These are phyloP conservation scores for Oryza rufipogon DNA, from an alignment of 176 grass and related monocot genomes.

Conservation along the genomic window DNA sequence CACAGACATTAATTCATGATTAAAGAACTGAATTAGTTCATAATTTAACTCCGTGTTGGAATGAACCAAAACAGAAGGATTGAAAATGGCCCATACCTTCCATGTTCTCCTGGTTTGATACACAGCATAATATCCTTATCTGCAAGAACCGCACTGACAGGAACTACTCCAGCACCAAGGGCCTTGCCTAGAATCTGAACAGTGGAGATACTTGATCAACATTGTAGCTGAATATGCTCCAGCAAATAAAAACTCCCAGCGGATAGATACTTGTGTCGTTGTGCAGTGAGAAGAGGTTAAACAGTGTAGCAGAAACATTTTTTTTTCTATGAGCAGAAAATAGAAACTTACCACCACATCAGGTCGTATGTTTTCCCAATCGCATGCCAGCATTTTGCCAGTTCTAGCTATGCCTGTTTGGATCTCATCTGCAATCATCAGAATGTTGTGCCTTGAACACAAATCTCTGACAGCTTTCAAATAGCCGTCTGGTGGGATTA, in stretches of 20 bases:
- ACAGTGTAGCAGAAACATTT: constrained; percentile 2
- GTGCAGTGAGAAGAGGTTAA: constrained; percentile 10
- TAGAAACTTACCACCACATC: constrained; percentile 82
- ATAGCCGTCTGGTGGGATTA: constrained; percentile 90
- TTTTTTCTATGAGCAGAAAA: too few species aligned
- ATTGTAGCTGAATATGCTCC: background rate
- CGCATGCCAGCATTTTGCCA: constrained; percentile 85
- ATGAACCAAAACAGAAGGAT: background rate
- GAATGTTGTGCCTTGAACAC: constrained; percentile 83
- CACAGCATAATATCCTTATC: constrained; percentile 97
- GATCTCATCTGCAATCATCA: constrained; percentile 99
- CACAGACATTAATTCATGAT: background rate
- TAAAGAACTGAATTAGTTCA: background rate
- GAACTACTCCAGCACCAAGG: constrained; percentile 92
- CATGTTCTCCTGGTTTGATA: constrained; percentile 93
- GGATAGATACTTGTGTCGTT: constrained; percentile 24
- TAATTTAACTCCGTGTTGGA: background rate
- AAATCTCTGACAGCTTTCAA: constrained; percentile 87
- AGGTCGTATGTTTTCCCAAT: constrained; percentile 89
- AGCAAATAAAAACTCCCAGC: background rate
- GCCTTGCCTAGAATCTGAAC: constrained; percentile 93
- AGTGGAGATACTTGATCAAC: constrained; percentile 22
- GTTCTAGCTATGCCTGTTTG: constrained; percentile 98
- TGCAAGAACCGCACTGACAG: constrained; percentile 96
- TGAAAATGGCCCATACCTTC: constrained; percentile 63